A percentile compares a stretch with the other conserved stretches of the same genome.
Conservation (phyloP, 495 filamentous ascomycete species). For the Penicillium odoratum region DNA sequence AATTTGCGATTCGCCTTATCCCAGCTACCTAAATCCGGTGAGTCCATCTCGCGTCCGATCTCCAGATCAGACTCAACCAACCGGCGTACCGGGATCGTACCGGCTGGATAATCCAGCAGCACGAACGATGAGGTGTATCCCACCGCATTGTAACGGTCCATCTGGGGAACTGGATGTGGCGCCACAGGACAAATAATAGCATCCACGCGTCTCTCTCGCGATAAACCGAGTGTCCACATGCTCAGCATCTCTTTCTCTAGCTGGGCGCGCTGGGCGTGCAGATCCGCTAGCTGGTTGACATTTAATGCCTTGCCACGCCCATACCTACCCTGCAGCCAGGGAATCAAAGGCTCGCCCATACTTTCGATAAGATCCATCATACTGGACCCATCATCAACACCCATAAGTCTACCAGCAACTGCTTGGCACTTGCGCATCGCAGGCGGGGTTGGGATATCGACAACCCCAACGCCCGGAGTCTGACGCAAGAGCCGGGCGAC, state of each 20-base stretch:
- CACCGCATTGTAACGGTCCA: conserved; percentile 62
- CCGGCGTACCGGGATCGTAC: conserved; percentile 52
- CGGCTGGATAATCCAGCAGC: conserved; percentile 63
- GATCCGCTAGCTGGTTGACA: conserved; percentile 44
- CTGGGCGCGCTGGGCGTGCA: conserved; percentile 50
- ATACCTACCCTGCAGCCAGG: conserved; percentile 54
- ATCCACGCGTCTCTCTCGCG: conserved; percentile 43
- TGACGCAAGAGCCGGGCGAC: conserved; percentile 43
- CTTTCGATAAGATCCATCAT: conserved; percentile 56
- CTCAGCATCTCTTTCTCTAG: conserved; percentile 55
- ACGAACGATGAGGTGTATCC: conserved; percentile 63
- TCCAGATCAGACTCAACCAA: conserved; percentile 52
- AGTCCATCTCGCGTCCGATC: conserved; percentile 42
- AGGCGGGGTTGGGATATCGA: conserved; percentile 51
- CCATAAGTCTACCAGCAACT: conserved; percentile 58
- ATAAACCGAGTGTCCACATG: conserved; percentile 48
- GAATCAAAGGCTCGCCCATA: conserved; percentile 56
- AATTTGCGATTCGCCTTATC: conserved; percentile 61
- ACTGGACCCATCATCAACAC: conserved; percentile 50
- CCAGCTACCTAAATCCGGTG: conserved; percentile 51
- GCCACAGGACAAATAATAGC: conserved; percentile 57
- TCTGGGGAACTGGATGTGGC: conserved; percentile 62
- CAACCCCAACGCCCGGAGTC: conserved; percentile 49
- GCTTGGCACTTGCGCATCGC: conserved; percentile 52
- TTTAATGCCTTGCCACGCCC: conserved; percentile 41